A percentile compares a stretch with the other conserved stretches of the same genome.
These are phyloP conservation scores for Kwoniella sp. DNA, from an alignment of 768 basidiomycete genomes.

Conservation along the genomic window DNA sequence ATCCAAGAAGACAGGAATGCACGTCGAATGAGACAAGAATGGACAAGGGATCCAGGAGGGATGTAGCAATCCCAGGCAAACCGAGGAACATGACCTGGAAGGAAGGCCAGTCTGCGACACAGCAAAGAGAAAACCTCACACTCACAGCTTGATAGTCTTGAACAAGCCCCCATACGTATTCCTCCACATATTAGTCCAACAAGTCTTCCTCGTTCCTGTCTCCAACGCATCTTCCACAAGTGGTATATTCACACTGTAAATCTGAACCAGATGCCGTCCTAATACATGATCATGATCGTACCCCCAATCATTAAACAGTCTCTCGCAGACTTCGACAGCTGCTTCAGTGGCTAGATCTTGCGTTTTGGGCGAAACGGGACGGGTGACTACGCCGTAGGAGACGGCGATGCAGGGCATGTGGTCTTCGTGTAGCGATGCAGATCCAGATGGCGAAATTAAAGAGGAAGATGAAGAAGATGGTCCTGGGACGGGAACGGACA, in stretches of 20 bases:
- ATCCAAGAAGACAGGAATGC: no score
- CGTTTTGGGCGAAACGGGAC: slow-evolving; percentile 66
- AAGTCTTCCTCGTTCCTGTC: slow-evolving; percentile 66
- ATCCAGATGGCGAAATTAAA: background rate
- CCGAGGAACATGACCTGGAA: no score
- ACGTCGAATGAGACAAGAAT: no score
- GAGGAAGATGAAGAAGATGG: slow-evolving; percentile 12
- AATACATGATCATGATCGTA: slow-evolving; percentile 57
- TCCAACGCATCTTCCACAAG: slow-evolving; percentile 68
- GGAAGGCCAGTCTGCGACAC: background rate
- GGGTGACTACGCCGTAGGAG: slow-evolving; percentile 78
- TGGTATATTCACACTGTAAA: slow-evolving; percentile 71
- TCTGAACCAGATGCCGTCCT: slow-evolving; percentile 62
- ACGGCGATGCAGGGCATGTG: slow-evolving; percentile 73
- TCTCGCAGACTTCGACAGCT: slow-evolving; percentile 66
- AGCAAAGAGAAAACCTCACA: background rate
- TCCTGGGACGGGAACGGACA: slow-evolving; percentile 56
- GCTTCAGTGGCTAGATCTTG: slow-evolving; percentile 74
- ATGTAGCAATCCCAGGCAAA: no score
- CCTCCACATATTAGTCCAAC: slow-evolving; percentile 82
- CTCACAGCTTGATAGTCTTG: slow-evolving; percentile 59
- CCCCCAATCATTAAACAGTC: slow-evolving; percentile 86
- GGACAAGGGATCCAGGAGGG: no score
- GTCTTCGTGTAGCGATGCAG: slow-evolving; percentile 34
- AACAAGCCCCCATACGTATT: slow-evolving; percentile 82